Percentiles rank a stretch among this genome's conserved stretches.
Conservation (phyloP, 176 grass and related monocot species). For the Neostapfia colusana region DNA sequence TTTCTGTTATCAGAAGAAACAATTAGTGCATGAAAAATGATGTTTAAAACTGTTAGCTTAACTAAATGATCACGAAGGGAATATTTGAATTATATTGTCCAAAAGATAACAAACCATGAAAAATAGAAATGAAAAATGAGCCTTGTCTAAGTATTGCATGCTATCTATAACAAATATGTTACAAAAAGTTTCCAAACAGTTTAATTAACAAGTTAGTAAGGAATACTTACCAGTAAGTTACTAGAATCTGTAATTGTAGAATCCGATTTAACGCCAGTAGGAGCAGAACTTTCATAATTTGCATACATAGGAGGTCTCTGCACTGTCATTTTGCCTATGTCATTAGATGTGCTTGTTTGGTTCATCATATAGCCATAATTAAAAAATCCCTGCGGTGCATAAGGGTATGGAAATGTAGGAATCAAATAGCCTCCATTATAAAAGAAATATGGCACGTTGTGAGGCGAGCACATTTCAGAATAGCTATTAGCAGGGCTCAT, state of each 20-base stretch:
- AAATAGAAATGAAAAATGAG: neutral
- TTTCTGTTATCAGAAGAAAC: no score
- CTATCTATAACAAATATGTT: no score
- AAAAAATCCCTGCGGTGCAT: neutral
- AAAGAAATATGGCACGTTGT: neutral
- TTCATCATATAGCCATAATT: slow-evolving; percentile 10
- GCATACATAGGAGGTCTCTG: no score
- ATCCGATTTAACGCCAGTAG: no score
- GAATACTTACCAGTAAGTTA: no score
- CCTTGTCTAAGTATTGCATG: no score
- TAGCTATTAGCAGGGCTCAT: neutral
- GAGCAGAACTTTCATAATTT: no score
- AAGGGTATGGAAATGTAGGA: neutral
- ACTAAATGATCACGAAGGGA: neutral
- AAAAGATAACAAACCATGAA: neutral
- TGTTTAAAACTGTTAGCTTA: no score
- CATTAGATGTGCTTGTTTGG: neutral
- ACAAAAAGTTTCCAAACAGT: no score
- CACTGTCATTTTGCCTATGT: neutral
- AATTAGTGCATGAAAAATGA: no score
- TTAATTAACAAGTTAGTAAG: no score
- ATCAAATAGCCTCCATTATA: neutral
- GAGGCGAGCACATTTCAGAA: neutral
- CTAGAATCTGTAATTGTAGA: no score
- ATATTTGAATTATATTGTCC: neutral